Percentiles rank a stretch among this genome's conserved stretches.
These are phyloP conservation scores for Nicotiana obtusifolia DNA, from an alignment of 257 asterid genomes.

Conservation along the genomic window DNA sequence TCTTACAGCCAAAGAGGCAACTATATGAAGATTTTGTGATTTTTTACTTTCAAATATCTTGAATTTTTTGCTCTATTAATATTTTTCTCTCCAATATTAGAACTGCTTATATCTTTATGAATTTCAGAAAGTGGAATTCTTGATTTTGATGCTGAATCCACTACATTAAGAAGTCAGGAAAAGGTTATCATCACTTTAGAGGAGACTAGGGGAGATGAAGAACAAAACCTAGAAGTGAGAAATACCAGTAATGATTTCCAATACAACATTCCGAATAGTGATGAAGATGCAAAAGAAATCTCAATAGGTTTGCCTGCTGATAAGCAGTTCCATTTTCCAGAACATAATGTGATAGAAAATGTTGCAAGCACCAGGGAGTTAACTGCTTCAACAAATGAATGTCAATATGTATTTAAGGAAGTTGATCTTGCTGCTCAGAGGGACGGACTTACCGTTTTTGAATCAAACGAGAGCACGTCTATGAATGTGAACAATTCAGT, in stretches of 20 bases:
- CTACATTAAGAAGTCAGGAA: slow-evolving; percentile 16
- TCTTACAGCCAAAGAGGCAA: background rate
- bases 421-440: slow-evolving; percentile 40
- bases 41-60: background rate
- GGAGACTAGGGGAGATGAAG: slow-evolving; percentile 8
- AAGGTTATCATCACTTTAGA: slow-evolving; percentile 16
- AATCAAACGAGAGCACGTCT: slow-evolving; percentile 27
- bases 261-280: slow-evolving; percentile 9
- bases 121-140: slow-evolving; percentile 17
- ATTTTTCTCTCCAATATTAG: background rate
- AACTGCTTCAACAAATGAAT: slow-evolving; percentile 20
- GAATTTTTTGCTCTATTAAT: background rate
- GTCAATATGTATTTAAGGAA: slow-evolving; percentile 27
- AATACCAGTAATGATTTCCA: background rate
- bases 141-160: slow-evolving; percentile 15
- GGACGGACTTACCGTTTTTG: slow-evolving; percentile 34
- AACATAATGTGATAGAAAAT: slow-evolving; percentile 21
- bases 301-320: slow-evolving; percentile 3
- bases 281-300: slow-evolving; percentile 14
- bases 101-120: background rate
- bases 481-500: slow-evolving; percentile 13
- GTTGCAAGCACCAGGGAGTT: slow-evolving; percentile 15
- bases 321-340: slow-evolving; percentile 14
- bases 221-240: background rate
- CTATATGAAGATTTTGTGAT: background rate